Conservation (phyloP, 1,284 basidiomycete species). For the Apiotrichum laibachii region DNA sequence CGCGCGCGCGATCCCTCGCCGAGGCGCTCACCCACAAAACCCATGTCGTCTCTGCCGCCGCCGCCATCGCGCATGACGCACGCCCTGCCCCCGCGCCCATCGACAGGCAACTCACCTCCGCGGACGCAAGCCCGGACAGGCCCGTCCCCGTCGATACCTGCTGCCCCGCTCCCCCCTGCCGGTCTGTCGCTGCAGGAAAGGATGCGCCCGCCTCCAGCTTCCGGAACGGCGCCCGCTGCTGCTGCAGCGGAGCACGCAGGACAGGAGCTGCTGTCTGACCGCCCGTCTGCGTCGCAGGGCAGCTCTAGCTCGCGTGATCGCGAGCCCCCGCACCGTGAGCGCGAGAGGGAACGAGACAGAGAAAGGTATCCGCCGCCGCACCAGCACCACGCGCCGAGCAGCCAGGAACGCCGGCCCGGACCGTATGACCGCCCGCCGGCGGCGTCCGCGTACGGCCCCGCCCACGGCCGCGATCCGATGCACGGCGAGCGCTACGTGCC, state of each 20-base stretch:
- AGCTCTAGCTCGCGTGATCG: not conserved
- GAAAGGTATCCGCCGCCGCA: too few relatives aligned
- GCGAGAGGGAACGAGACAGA: not conserved
- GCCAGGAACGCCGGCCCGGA: not conserved
- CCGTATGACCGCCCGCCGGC: not conserved
- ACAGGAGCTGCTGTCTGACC: not conserved
- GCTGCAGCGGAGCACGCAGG: too few relatives aligned
- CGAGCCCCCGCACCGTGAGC: not conserved
- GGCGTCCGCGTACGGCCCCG: not conserved
- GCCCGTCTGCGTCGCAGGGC: not conserved
- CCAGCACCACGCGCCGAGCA: not conserved
- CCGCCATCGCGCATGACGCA: conserved; percentile 3
- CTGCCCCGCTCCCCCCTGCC: too few relatives aligned
- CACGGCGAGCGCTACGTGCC: not conserved
- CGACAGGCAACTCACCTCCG: not conserved
- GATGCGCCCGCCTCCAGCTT: too few relatives aligned
- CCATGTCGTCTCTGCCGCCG: not conserved
- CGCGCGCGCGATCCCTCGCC: not conserved
- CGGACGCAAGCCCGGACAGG: not conserved
- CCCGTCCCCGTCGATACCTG: too few relatives aligned
- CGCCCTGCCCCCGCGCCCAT: conserved; percentile 2
- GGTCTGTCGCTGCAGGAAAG: not conserved
- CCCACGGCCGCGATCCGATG: not conserved
- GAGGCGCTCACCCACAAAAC: not conserved
- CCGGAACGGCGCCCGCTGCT: too few relatives aligned